Conservation (phyloP, 2,329 filamentous ascomycete genomes). For the Hypoxylon sp. region DNA sequence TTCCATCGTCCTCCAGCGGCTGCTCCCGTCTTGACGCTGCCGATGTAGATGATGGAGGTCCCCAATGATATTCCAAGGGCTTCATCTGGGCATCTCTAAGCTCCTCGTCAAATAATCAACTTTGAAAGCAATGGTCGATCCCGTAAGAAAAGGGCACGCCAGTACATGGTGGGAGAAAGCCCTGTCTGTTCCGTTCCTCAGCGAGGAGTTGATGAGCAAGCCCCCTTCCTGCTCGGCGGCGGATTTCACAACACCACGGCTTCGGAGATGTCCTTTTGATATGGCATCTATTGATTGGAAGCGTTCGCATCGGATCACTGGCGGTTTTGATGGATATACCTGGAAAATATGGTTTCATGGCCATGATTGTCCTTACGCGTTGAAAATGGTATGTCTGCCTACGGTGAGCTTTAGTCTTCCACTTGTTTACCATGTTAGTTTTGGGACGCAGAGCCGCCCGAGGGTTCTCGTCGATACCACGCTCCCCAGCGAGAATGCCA, state of each 20-base stretch:
- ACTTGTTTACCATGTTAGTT: constrained; percentile 14
- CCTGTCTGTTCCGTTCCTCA: constrained; percentile 4
- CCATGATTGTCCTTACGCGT: constrained; percentile 9
- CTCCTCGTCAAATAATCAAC: background rate
- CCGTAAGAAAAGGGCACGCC: background rate
- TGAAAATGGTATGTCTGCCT: constrained; percentile 21
- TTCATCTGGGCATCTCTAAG: too few relatives aligned
- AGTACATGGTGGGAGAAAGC: background rate
- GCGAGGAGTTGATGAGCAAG: constrained; percentile 15
- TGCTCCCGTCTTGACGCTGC: too few relatives aligned
- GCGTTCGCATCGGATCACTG: constrained; percentile 6
- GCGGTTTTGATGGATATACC: constrained; percentile 17
- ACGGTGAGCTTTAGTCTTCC: background rate
- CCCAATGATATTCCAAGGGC: too few relatives aligned
- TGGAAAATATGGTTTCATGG: constrained; percentile 23
- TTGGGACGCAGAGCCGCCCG: constrained; percentile 14
- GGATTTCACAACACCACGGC: constrained; percentile 16
- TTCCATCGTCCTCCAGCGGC: too few relatives aligned
- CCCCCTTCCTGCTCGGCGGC: constrained; percentile 10
- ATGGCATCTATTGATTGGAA: constrained; percentile 9
- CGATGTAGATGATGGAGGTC: too few relatives aligned
- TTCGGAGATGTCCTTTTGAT: constrained; percentile 19
- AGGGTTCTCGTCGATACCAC: constrained; percentile 9
- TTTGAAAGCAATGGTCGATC: background rate
- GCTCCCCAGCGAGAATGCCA: constrained; percentile 21